Evolutionary conservation across 2,329 filamentous ascomycete genomes (phyloP).

Genomic region (Trichothecium roseum): DNA sequence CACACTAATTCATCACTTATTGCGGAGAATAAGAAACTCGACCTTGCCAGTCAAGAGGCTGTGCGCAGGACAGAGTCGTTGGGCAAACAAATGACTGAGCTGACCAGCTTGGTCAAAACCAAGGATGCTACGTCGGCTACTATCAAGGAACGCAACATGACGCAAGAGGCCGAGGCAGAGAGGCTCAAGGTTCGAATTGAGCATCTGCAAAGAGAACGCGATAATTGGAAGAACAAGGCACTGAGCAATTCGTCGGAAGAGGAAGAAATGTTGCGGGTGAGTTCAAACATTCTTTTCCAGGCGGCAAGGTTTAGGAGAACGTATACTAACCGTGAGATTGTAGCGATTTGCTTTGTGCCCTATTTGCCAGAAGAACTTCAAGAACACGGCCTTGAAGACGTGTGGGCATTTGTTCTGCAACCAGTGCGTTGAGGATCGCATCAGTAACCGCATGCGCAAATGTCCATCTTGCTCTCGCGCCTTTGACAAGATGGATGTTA

Average conservation of each 20-base stretch:
- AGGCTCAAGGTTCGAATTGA: conserved; percentile 69
- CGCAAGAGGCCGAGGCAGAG: conserved; percentile 66
- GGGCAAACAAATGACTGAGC: conserved; percentile 64
- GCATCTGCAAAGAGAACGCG: conserved; percentile 70
- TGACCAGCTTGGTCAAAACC: conserved; percentile 61
- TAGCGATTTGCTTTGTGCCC: conserved; percentile 57
- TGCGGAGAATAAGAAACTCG: conserved; percentile 63
- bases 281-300: conserved; percentile 24
- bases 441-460: conserved; percentile 84
- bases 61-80: conserved; percentile 60
- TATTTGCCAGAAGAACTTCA: conserved; percentile 86
- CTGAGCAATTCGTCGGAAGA: conserved; percentile 72
- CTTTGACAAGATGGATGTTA: conserved; percentile 85
- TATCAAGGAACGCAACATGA: conserved; percentile 46
- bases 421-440: conserved; percentile 78
- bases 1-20: conserved; percentile 64
- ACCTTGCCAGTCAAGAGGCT: conserved; percentile 61
- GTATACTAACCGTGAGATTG: conserved; percentile 12
- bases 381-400: conserved; percentile 85
- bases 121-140: conserved; percentile 56
- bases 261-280: conserved; percentile 76
- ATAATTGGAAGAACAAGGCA: conserved; percentile 76
- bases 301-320: too few relatives aligned
- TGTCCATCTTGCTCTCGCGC: conserved; percentile 89
- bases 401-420: conserved; percentile 95